phyloP scores from a whole-genome alignment of 441 rosid genomes.

The Dalechampia spathulata region DNA sequence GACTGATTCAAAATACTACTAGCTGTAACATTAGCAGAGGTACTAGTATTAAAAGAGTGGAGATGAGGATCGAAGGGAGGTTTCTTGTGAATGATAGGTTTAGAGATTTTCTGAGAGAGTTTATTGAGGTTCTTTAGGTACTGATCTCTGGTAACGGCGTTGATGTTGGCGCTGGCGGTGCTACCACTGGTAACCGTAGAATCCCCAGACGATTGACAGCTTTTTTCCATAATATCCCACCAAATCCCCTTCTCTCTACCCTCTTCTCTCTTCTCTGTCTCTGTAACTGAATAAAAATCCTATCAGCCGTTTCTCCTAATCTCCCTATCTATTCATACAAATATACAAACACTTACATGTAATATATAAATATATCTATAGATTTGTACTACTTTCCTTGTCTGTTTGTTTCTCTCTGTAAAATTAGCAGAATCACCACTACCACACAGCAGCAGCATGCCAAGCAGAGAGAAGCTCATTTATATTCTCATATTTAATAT shows the following conservation, averaged over 20 bases:
- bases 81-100: constrained; percentile 36
- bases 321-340: too few species aligned
- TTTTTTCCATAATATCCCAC: constrained; percentile 44
- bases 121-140: constrained; percentile 68
- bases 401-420: too few species aligned
- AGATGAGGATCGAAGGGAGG: constrained; percentile 7
- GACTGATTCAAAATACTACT: too few species aligned
- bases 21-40: constrained; percentile 1
- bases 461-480: too few species aligned
- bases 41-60: constrained; percentile 14
- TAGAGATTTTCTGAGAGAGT: constrained; percentile 81
- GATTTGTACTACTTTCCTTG: too few species aligned
- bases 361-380: too few species aligned
- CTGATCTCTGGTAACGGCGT: constrained; percentile 25
- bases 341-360: too few species aligned
- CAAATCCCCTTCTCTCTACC: not conserved
- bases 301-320: too few species aligned
- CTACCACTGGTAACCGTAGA: constrained; percentile 31
- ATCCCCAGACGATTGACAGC: constrained; percentile 50
- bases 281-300: too few species aligned
- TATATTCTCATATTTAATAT: too few species aligned
- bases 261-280: not conserved
- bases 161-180: constrained; percentile 9
- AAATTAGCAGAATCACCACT: too few species aligned
- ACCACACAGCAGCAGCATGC: too few species aligned